Base-by-base conservation (phyloP, 1,284 basidiomycete species). In the Heterobasidion occidentale region DNA sequence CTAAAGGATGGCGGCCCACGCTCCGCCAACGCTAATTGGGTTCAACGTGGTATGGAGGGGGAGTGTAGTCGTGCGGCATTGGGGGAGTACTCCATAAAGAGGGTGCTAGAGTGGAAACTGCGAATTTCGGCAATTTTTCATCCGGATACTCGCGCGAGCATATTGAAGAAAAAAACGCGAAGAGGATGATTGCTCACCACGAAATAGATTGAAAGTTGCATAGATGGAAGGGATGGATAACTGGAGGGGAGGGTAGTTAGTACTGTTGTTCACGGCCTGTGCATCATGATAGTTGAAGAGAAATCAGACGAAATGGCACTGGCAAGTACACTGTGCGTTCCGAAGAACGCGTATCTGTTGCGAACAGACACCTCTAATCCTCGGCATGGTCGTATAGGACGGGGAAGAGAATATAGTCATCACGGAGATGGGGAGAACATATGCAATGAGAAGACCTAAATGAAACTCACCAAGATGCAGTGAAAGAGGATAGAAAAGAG, bases 391-490 rank as follows among this genome's bases (percentile, higher is more conserved):
- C 85, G 84, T 84, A 67, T 88, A 88, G 71, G 86, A 84, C 83
- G 86, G 85, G 86, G 86, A 87, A 88, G 86, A 87, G 86, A 88
- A 88, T 80, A 76, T 77, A 77, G 79, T 84, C 85, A 86, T 87
- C 86, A 68, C 58, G 59, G 59, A 56, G 61, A 62, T 50, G 42
- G n/a, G 19, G 8, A 42, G 19, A 11, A 14, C 9, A n/a, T 5
- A n/a, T 20, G 11, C 35, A 2, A 27, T n/a, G 42, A n/a, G 27
- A 49, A 9, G 34, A 42, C 11, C 38, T 12, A n/a, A 14, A 35
- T 19, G 34, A 36, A n/a, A 27, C 45, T 38, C 35, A 48, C 53
- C 12, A 53, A 9, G 6, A 9, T 11, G 36, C 15, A 36, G 19
- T 14, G 45, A 52, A 48, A 17, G 35, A 6, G 3, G 36, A 48